Conservation (phyloP, 2,329 filamentous ascomycete species). For the Botrytis fabae region DNA sequence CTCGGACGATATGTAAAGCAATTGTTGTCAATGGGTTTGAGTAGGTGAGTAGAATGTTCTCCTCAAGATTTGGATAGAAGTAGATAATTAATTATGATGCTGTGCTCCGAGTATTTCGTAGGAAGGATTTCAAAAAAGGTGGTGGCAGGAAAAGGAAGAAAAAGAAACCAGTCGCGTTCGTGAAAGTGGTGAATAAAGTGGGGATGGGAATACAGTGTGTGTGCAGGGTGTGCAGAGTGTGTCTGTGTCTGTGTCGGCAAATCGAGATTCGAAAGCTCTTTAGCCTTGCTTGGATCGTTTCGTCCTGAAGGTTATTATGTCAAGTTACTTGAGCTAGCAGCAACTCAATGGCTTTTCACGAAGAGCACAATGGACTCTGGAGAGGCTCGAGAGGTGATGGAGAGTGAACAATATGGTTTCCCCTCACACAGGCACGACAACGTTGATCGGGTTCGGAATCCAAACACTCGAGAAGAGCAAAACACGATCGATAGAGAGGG, state of each 20-base stretch:
- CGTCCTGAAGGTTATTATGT: neutral
- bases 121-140: neutral
- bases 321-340: neutral
- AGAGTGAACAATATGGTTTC: neutral
- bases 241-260: neutral
- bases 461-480: neutral
- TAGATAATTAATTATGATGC: neutral
- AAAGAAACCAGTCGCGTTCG: conserved; percentile 12
- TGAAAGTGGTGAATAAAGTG: conserved; percentile 11
- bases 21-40: neutral
- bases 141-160: conserved; percentile 13
- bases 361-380: neutral
- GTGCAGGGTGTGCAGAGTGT: neutral
- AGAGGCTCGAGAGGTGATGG: neutral
- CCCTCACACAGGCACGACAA: neutral
- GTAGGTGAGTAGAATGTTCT: neutral
- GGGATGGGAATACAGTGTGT: neutral
- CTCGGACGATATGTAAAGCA: neutral
- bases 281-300: neutral
- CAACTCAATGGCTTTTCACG: neutral
- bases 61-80: neutral
- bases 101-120: neutral
- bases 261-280: neutral
- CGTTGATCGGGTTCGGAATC: neutral
- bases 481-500: neutral